Base-by-base conservation (phyloP, 345 rosid species). In the Bruguiera sexangula region DNA sequence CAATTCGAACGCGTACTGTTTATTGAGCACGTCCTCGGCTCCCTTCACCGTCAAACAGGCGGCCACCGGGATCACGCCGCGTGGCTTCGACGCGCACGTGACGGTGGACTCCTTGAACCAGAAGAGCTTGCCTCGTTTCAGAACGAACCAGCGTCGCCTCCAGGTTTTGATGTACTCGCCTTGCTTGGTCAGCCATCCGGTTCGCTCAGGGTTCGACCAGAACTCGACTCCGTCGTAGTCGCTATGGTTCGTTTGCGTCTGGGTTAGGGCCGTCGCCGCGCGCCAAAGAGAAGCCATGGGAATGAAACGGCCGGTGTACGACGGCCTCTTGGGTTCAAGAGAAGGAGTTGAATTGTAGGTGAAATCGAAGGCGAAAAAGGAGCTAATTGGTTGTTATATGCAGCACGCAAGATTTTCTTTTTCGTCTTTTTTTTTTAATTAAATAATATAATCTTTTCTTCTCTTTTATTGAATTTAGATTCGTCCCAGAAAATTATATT, bases 141-240 rank as follows among this genome's bases (percentile, higher is more conserved):
- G 75, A 43, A 86, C 86, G 87, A 87, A 87, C 96, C 93, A 87
- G 5, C 93, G 85, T 67, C 89, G 85, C 8, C 96, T 78, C 96
- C 93, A 90, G 22, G 91, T 90, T 62, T 85, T 85, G 67, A 90
- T 78, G 84, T 88, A 79, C 81, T 88, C 86, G 13, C 93, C 91
- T 55, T 90, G 91, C 71, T 88, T 86, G 18, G 81, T 83, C 29
- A 90, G 78, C 96, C 91, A 87, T 3, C 89, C 89, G 55, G 87
- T 74, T 19, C 88, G 87, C 68, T 88, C 89, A 0, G 93, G 91
- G 39, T 79, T 76, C 0, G 83, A 78, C 96, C 91, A 88, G 86
- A 86, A 90, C 78, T 88, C 84, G 9, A 88, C 69, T 65, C 82
- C 81, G 66, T 76, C 83, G 75, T 76, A 69, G 62, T 87, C 82